Percentiles rank a stretch among this genome's conserved stretches.
Conservation (phyloP, 352 stramenopile species). For the Phytophthora constricta region DNA sequence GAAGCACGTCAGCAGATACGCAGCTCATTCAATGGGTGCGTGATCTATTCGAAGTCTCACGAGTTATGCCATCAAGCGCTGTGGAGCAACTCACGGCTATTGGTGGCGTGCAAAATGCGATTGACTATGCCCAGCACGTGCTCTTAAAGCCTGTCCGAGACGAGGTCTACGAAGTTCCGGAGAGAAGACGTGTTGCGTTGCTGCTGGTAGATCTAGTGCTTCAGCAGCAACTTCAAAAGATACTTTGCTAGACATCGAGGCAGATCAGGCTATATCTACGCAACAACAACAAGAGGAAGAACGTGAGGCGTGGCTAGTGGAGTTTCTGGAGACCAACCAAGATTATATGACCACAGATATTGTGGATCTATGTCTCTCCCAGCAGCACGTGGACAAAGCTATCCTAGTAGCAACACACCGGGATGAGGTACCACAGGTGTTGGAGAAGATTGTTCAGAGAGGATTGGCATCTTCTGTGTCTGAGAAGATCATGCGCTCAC, state of each 20-base stretch:
- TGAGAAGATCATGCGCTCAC: slow-evolving; percentile 36
- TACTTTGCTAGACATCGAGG: slow-evolving; percentile 20
- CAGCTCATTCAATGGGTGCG: slow-evolving; percentile 68
- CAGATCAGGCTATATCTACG: not conserved
- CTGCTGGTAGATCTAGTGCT: slow-evolving; percentile 66
- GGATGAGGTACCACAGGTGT: slow-evolving; percentile 51
- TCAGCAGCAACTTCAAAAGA: slow-evolving; percentile 58
- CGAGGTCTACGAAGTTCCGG: slow-evolving; percentile 39
- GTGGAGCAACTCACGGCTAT: slow-evolving; percentile 73
- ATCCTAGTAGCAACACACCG: slow-evolving; percentile 61
- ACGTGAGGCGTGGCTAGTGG: slow-evolving; percentile 53
- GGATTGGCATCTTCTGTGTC: slow-evolving; percentile 57
- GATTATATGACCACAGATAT: slow-evolving; percentile 72
- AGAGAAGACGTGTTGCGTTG: slow-evolving; percentile 59
- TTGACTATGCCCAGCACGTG: slow-evolving; percentile 66
- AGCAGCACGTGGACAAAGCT: slow-evolving; percentile 73
- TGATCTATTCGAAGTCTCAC: slow-evolving; percentile 77
- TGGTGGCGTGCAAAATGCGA: slow-evolving; percentile 54
- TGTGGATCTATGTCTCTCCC: slow-evolving; percentile 69
- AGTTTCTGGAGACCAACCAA: slow-evolving; percentile 60
- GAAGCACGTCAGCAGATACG: slow-evolving; percentile 29
- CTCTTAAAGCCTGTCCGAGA: slow-evolving; percentile 46
- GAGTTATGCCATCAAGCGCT: slow-evolving; percentile 68
- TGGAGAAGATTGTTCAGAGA: slow-evolving; percentile 58
- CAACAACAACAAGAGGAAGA: slow-evolving; percentile 43